Conservation (phyloP, 129 eudicot species). For the Centaurea solstitialis region DNA sequence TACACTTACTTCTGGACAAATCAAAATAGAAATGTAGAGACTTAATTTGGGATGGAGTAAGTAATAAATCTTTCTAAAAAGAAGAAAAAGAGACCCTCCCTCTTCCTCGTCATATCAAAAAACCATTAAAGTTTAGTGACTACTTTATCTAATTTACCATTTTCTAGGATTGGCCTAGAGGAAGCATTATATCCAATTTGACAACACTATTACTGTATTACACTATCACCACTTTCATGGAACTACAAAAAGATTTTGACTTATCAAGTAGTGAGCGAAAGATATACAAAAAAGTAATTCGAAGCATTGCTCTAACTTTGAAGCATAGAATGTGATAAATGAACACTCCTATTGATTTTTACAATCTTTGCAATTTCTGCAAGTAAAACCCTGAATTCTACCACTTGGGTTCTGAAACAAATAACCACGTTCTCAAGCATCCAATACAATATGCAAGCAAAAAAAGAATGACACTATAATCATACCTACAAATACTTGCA, state of each 20-base stretch:
- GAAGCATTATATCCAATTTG: neutral
- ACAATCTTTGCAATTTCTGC: neutral
- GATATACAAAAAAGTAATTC: neutral
- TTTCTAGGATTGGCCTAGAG: neutral
- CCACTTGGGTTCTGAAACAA: neutral
- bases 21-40: neutral
- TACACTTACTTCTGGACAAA: no score
- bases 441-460: neutral
- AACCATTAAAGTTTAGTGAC: neutral
- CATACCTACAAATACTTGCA: conserved; percentile 85
- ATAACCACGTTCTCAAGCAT: neutral
- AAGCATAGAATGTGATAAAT: neutral
- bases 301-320: conserved; percentile 1
- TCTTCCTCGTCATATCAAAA: neutral
- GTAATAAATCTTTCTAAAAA: neutral
- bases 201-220: neutral
- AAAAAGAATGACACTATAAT: neutral
- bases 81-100: neutral
- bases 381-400: neutral
- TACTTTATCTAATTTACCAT: neutral
- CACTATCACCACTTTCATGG: neutral
- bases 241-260: neutral
- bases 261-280: neutral
- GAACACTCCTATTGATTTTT: neutral
- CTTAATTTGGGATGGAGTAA: neutral